Evolutionary conservation across 306 rosid species (phyloP), one percentile per base, ranked within the genome.

Genomic region (Bauhinia variegata): DNA sequence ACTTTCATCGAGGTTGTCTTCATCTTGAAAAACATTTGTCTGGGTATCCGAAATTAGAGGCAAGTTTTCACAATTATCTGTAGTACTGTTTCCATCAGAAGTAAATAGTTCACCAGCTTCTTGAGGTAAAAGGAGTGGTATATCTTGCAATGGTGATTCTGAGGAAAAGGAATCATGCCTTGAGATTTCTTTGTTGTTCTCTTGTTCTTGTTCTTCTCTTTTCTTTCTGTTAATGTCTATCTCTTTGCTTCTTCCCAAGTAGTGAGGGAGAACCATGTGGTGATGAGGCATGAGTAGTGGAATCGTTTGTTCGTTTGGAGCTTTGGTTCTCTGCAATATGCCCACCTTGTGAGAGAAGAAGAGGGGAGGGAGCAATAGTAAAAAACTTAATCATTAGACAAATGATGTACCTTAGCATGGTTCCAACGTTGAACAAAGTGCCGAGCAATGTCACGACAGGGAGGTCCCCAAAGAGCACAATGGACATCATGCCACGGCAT

Each of bases 401-500:
- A 31, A 34, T 15, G 37, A 50, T 11, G 43, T 73, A 95, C 99
- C 97, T 90, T 95, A 49, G 99, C 97, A 69, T 95, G 95, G 78
- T 95, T 95, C 99, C 99, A 95, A 63, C 97, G 99, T 83, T 95
- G 99, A 82, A 95, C 95, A 72, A 95, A 95, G 80, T 95, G 99
- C 39, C 99, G 86, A 70, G 97, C 99, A 65, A 95, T 72, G 66
- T 95, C 99, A 63, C 88, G 95, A 78, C 99, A 90, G 6, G 99
- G 89, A 72, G 99, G 96, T 75, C 97, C 99, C 95, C 96, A 85
- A 17, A 95, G 81, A 60, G 99, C 96, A 77, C 99, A 95, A 63
- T 95, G 99, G 60, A 95, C 97, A 51, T 95, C 99, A 78, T 95
- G 99, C 99, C 99, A 95, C 43, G 99, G 99, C 97, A 95, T 90